Evolutionary conservation across 306 rosid species (phyloP).

Genomic region (Trichosanthes cucumerina): DNA sequence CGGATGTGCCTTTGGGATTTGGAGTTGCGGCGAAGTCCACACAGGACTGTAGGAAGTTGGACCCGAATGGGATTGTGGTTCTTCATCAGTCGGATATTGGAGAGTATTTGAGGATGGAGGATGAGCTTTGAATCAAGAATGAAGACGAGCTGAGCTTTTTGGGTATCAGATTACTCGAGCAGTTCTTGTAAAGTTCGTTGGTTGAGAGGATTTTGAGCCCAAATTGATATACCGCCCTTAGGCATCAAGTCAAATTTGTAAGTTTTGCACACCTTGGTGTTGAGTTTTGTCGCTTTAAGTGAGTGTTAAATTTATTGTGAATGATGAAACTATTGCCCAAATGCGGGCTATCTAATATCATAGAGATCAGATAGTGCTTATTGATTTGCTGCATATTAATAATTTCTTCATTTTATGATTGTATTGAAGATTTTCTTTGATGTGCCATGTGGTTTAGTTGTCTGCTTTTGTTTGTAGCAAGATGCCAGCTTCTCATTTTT

Average conservation of each 20-base stretch:
- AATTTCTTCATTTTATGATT: not conserved
- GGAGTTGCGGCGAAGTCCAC: constrained; percentile 82
- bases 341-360: not conserved
- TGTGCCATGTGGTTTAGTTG: not conserved
- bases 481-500: not conserved
- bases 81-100: constrained; percentile 88
- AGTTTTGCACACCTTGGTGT: not conserved
- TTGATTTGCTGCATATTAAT: not conserved
- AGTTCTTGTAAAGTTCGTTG: not conserved
- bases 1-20: constrained; percentile 83
- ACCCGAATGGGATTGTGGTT: constrained; percentile 78
- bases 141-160: not conserved
- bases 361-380: not conserved
- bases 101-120: constrained; percentile 90
- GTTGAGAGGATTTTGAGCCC: not conserved
- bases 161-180: not conserved
- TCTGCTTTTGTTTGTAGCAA: not conserved
- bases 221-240: not conserved
- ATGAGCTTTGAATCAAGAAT: constrained; percentile 50
- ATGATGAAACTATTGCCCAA: not conserved
- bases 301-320: not conserved
- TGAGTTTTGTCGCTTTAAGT: not conserved
- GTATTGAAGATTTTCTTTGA: not conserved
- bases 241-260: not conserved
- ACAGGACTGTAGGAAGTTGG: constrained; percentile 91